A percentile compares a stretch with the other conserved stretches of the same genome.
phyloP scores from a whole-genome alignment of 1,284 basidiomycete species.

The Ceratobasidium sp. region DNA sequence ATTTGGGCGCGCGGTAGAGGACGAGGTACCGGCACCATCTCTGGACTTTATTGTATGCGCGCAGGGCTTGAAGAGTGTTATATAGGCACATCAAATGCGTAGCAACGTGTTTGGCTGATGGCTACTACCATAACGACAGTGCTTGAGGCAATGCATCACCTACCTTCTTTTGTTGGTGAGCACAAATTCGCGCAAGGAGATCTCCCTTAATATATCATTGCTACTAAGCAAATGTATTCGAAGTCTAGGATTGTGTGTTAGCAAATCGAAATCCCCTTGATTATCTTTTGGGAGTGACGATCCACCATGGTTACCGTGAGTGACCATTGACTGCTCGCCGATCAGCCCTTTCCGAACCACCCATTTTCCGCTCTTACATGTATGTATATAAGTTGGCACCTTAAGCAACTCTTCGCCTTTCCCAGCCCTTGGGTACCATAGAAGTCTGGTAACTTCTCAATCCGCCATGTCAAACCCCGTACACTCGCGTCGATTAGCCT shows the following conservation, averaged over 20 bases:
- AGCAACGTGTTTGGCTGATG: not conserved
- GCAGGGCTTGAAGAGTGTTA: constrained; percentile 17
- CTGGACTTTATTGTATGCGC: constrained; percentile 34
- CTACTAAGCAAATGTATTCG: too few species aligned
- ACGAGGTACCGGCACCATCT: constrained; percentile 37
- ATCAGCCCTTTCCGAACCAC: not conserved
- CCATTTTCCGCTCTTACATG: not conserved
- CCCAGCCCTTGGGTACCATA: not conserved
- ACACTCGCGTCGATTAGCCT: constrained; percentile 6
- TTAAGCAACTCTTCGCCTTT: not conserved
- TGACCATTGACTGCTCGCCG: not conserved
- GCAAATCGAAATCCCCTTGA: too few species aligned
- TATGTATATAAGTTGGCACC: not conserved
- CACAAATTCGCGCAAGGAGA: too few species aligned
- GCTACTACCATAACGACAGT: not conserved
- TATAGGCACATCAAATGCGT: constrained; percentile 7
- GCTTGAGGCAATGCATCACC: not conserved
- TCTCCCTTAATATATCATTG: too few species aligned
- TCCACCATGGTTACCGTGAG: too few species aligned
- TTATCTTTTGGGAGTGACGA: too few species aligned
- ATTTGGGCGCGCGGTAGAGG: constrained; percentile 32
- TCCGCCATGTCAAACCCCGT: not conserved
- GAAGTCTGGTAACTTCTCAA: not conserved
- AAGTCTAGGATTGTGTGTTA: too few species aligned
- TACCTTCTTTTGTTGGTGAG: too few species aligned